Conservation (phyloP, 1,139 yeast species). For the Yarrowia galli region DNA sequence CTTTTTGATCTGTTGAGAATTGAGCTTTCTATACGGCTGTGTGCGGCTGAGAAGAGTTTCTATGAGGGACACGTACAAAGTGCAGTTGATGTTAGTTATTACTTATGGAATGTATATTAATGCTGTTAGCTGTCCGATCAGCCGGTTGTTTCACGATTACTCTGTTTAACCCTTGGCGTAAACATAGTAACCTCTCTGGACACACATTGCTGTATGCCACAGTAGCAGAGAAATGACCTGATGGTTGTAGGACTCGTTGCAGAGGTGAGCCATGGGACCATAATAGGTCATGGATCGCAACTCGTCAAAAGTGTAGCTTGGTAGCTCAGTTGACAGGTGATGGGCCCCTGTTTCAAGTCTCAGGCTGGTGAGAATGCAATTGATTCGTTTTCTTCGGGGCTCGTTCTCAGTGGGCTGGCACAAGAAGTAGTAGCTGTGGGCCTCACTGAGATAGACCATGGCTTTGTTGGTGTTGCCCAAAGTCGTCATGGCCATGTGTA, state of each 20-base stretch:
- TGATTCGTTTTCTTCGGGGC: conserved; percentile 2
- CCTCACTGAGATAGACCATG: conserved; percentile 17
- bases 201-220: conserved; percentile 17
- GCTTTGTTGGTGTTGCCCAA: conserved; percentile 9
- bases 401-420: background rate
- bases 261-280: conserved; percentile 6
- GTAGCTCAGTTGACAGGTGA: background rate
- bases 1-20: background rate
- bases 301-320: conserved; percentile 19
- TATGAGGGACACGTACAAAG: too few species aligned
- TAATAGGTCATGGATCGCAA: background rate
- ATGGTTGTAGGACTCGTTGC: conserved; percentile 6
- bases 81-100: conserved; percentile 3
- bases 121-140: background rate
- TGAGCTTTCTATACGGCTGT: too few species aligned
- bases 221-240: conserved; percentile 24
- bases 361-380: conserved; percentile 12
- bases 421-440: conserved; percentile 23
- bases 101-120: background rate
- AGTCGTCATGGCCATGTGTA: conserved; percentile 22
- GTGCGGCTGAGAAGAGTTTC: too few species aligned
- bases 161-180: background rate
- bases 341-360: conserved; percentile 13
- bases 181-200: conserved; percentile 1
- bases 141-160: background rate